phyloP scores from a whole-genome alignment of 164 flowering plant genomes.

The Umbellularia californica region DNA sequence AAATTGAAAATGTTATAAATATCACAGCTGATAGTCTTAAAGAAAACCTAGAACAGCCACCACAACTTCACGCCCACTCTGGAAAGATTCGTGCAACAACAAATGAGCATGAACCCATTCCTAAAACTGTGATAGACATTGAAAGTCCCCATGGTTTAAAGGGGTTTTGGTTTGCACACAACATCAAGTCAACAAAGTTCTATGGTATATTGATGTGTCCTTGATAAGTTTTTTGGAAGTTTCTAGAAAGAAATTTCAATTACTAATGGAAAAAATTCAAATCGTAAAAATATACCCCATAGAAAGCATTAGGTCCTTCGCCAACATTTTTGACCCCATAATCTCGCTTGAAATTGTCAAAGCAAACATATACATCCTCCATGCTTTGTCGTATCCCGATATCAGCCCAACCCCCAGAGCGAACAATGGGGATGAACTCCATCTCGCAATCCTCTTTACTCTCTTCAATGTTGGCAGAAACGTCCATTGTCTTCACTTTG shows the following conservation, averaged over 20 bases:
- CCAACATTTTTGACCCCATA: conserved; percentile 38
- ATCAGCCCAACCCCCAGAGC: conserved; percentile 94
- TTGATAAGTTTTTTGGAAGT: too few species aligned
- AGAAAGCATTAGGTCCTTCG: conserved; percentile 71
- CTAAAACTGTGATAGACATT: not conserved
- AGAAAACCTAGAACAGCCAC: not conserved
- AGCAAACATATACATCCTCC: conserved; percentile 83
- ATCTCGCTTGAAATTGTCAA: conserved; percentile 53
- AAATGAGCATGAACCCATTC: not conserved
- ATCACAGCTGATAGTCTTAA: not conserved
- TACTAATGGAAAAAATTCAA: not conserved
- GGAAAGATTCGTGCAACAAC: not conserved
- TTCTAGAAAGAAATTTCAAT: too few species aligned
- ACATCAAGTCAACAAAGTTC: not conserved
- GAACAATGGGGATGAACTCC: conserved; percentile 66
- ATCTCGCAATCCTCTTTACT: conserved; percentile 26
- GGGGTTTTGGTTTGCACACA: not conserved
- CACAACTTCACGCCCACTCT: not conserved
- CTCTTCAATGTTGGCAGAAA: conserved; percentile 31
- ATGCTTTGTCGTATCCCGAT: conserved; percentile 69
- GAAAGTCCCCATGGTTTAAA: not conserved
- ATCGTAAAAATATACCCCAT: conserved; percentile 53
- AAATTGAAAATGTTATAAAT: too few species aligned
- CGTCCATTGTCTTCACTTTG: conserved; percentile 31
- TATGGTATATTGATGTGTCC: too few species aligned